Conservation (phyloP, 2,329 filamentous ascomycete species). For the Botryotinia convoluta region DNA sequence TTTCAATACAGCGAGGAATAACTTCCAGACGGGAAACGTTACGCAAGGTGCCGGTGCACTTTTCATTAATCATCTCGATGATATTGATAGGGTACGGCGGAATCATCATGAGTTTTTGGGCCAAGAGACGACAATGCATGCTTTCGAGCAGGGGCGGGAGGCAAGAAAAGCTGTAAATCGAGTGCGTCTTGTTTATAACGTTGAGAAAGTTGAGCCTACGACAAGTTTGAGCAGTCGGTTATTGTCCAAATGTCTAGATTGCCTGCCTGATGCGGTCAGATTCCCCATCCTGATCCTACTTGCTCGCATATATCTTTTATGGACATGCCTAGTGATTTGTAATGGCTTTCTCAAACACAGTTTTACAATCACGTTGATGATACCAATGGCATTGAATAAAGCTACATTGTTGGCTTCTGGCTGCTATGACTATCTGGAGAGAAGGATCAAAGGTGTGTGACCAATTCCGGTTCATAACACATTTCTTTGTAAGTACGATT, state of each 20-base stretch:
- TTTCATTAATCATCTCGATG: too few relatives aligned
- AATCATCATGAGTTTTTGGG: background rate
- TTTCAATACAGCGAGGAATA: background rate
- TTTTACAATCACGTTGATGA: background rate
- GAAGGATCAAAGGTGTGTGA: background rate
- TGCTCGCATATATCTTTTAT: too few relatives aligned
- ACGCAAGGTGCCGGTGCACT: background rate
- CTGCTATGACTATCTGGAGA: background rate
- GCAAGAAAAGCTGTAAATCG: background rate
- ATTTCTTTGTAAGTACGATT: background rate
- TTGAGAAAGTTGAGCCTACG: background rate
- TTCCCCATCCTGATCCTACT: background rate
- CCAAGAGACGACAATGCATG: background rate
- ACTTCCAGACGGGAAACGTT: background rate
- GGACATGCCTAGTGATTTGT: background rate
- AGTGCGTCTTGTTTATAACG: background rate
- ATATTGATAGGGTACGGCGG: background rate
- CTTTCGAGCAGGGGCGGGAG: background rate
- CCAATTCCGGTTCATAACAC: background rate
- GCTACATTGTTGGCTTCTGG: background rate
- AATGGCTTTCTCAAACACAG: accelerated
- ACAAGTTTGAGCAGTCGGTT: background rate
- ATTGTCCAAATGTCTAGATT: background rate
- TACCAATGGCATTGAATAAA: background rate
- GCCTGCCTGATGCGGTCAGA: background rate